Percentiles rank a stretch among this genome's conserved stretches.
Conservation (phyloP, 83 land plant species). For the Picea mariana region DNA sequence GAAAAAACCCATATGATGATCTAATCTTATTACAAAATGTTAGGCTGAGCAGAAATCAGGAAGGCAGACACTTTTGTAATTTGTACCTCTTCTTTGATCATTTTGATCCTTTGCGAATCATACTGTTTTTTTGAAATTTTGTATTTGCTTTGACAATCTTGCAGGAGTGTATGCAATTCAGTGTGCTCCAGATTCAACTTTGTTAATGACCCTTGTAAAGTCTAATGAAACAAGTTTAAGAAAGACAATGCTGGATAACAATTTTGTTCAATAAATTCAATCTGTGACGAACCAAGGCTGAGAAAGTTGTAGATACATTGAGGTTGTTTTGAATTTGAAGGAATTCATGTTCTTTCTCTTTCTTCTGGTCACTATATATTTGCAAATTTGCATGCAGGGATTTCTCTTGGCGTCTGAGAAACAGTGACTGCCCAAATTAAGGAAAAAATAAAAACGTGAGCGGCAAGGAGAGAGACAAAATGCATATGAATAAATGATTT, state of each 20-base stretch:
- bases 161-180: neutral
- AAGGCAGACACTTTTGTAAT: neutral
- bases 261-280: neutral
- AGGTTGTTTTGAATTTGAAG: conserved; percentile 10
- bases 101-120: neutral
- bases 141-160: conserved; percentile 8
- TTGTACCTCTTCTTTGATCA: conserved; percentile 20
- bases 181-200: conserved; percentile 8
- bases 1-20: neutral
- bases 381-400: neutral
- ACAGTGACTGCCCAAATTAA: no score
- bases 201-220: conserved; percentile 1
- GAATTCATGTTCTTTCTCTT: neutral
- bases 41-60: no score
- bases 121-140: neutral
- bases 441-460: no score
- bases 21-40: no score
- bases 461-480: no score
- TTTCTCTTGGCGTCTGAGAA: no score
- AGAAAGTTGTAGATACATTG: conserved; percentile 3
- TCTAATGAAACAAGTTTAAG: conserved; percentile 12
- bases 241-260: neutral
- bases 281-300: neutral
- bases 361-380: neutral
- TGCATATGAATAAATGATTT: no score